phyloP scores from a whole-genome alignment of 306 rosid genomes.

The Acmispon strigosus region DNA sequence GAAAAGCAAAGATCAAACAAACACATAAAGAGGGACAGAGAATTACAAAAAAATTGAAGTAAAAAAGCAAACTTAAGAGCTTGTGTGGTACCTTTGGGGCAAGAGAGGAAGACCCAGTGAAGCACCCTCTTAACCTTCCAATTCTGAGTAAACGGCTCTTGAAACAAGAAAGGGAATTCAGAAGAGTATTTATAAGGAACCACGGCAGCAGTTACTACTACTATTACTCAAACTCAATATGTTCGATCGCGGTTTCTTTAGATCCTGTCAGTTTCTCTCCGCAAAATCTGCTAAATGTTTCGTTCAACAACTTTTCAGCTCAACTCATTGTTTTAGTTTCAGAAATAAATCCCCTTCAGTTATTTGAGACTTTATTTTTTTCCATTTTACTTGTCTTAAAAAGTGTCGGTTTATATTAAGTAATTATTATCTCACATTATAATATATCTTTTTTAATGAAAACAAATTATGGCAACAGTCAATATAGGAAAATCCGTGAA shows the following conservation, averaged over 20 bases:
- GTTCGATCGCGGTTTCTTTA: constrained; percentile 15
- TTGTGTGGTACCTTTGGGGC: constrained; percentile 7
- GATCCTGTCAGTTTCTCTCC: background rate
- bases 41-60: background rate
- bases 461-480: too few relatives aligned
- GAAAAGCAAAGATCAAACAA: background rate
- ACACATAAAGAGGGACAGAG: background rate
- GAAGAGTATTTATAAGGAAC: background rate
- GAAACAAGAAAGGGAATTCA: background rate
- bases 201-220: constrained; percentile 22
- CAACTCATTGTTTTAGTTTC: background rate
- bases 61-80: constrained; percentile 21
- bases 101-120: constrained; percentile 23
- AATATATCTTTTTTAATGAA: too few relatives aligned
- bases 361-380: background rate
- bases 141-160: constrained; percentile 7
- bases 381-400: background rate
- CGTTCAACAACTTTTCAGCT: constrained; percentile 19
- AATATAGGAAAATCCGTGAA: too few relatives aligned
- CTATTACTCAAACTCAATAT: background rate
- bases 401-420: constrained; percentile 23
- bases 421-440: background rate
- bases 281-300: constrained; percentile 4
- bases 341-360: background rate
- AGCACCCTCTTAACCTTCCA: constrained; percentile 12